These are phyloP conservation scores for Rhynchosporium graminicola DNA, from an alignment of 2,329 filamentous ascomycete genomes.

Conservation along the genomic window DNA sequence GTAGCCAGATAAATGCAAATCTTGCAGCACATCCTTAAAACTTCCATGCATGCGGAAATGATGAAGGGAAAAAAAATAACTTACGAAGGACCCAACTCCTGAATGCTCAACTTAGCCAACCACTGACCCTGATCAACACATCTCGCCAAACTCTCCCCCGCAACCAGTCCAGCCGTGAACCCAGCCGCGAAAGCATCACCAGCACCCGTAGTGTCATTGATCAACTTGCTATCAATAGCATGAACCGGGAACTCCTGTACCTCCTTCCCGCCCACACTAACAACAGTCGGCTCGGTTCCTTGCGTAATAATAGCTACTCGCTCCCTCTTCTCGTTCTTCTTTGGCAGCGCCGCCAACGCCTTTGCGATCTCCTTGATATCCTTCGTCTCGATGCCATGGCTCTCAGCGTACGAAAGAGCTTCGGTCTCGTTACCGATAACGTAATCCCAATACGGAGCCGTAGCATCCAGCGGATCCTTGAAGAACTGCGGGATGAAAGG, in stretches of 20 bases:
- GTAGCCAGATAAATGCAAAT: slow-evolving; percentile 18
- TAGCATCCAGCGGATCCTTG: slow-evolving; percentile 89
- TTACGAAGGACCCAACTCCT: slow-evolving; percentile 94
- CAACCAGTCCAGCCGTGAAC: slow-evolving; percentile 84
- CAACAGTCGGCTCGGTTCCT: slow-evolving; percentile 86
- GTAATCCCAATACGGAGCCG: slow-evolving; percentile 91
- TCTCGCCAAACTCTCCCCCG: slow-evolving; percentile 77
- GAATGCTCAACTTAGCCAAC: slow-evolving; percentile 90
- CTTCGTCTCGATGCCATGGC: slow-evolving; percentile 71
- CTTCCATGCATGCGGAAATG: neutral
- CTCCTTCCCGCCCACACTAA: slow-evolving; percentile 72
- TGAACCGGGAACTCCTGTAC: slow-evolving; percentile 81
- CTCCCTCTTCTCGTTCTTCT: slow-evolving; percentile 84
- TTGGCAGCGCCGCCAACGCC: slow-evolving; percentile 82
- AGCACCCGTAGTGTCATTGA: slow-evolving; percentile 95
- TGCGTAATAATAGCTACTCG: slow-evolving; percentile 92
- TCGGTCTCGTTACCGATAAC: slow-evolving; percentile 97
- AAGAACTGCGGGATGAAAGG: slow-evolving; percentile 98
- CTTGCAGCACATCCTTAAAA: neutral
- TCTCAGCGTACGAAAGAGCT: slow-evolving; percentile 82
- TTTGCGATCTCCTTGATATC: slow-evolving; percentile 84
- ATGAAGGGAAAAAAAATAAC: slow-evolving; percentile 44
- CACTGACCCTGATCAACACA: slow-evolving; percentile 92
- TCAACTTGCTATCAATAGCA: slow-evolving; percentile 72
- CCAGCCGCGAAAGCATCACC: slow-evolving; percentile 97